phyloP scores from a whole-genome alignment of 345 rosid species.

The Eucalyptus cladocalyx region DNA sequence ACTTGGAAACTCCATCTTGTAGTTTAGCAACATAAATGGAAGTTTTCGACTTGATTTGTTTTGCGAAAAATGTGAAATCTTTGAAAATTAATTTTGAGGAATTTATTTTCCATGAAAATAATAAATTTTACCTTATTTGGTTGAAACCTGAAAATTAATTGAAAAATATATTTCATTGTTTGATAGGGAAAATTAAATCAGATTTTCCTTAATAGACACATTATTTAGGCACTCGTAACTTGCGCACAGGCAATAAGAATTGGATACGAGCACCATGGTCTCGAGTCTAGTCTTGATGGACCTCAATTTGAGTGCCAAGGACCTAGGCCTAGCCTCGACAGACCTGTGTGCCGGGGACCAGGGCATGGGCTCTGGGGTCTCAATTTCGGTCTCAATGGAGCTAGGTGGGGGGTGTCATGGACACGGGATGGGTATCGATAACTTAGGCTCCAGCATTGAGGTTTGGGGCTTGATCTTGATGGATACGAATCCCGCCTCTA shows the following conservation, averaged over 20 bases:
- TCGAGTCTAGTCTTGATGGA: neutral
- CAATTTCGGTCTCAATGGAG: neutral
- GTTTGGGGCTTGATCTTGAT: neutral
- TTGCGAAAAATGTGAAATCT: no score
- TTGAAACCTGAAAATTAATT: no score
- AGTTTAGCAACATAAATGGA: rapidly evolving
- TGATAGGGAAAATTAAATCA: neutral
- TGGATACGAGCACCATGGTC: neutral
- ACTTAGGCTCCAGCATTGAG: neutral
- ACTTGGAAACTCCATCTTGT: neutral
- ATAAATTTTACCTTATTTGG: neutral
- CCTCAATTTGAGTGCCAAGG: neutral
- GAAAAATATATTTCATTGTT: no score
- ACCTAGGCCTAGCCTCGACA: neutral
- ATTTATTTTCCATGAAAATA: no score
- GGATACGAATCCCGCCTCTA: neutral
- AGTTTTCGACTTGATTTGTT: neutral
- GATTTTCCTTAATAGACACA: neutral
- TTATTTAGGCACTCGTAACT: neutral
- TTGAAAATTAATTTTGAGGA: no score
- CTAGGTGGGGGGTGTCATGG: neutral
- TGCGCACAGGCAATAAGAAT: rapidly evolving
- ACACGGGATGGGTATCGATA: no score
- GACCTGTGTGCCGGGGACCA: rapidly evolving
- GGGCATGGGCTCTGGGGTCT: neutral